phyloP scores from a whole-genome alignment of 176 grass and related monocot genomes.

The Rhynchospora pubera region DNA sequence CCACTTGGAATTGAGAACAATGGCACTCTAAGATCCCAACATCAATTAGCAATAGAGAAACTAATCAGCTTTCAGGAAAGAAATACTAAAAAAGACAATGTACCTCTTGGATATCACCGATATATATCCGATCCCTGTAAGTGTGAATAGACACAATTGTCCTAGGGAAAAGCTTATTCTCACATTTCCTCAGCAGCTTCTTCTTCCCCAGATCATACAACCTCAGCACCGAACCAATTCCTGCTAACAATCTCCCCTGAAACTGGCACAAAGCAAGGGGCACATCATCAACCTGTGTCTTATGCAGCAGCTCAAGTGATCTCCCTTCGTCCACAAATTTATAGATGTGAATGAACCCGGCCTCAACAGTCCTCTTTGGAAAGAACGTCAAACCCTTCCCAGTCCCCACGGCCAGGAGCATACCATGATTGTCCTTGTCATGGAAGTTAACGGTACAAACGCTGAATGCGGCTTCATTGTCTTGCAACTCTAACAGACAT shows the following conservation, averaged over 20 bases:
- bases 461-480: conserved; percentile 87
- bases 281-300: conserved; percentile 95
- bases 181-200: conserved; percentile 90
- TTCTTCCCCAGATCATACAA: conserved; percentile 91
- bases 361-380: conserved; percentile 68
- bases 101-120: conserved; percentile 99
- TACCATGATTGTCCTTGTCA: conserved; percentile 87
- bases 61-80: background rate
- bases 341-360: conserved; percentile 95
- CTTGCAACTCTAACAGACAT: conserved; percentile 86
- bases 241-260: conserved; percentile 83
- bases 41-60: background rate
- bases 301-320: conserved; percentile 91
- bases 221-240: conserved; percentile 79
- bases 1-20: background rate
- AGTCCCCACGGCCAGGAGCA: conserved; percentile 84
- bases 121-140: conserved; percentile 94
- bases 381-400: conserved; percentile 85
- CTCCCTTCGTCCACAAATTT: conserved; percentile 91
- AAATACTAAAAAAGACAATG: background rate
- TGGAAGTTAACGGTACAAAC: conserved; percentile 95
- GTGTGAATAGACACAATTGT: conserved; percentile 84
- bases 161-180: conserved; percentile 93
- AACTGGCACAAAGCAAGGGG: conserved; percentile 86
- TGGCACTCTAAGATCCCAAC: background rate